A percentile compares a stretch with the other conserved stretches of the same genome.
phyloP scores from a whole-genome alignment of 1,284 basidiomycete species.

The Kwoniella shivajii region DNA sequence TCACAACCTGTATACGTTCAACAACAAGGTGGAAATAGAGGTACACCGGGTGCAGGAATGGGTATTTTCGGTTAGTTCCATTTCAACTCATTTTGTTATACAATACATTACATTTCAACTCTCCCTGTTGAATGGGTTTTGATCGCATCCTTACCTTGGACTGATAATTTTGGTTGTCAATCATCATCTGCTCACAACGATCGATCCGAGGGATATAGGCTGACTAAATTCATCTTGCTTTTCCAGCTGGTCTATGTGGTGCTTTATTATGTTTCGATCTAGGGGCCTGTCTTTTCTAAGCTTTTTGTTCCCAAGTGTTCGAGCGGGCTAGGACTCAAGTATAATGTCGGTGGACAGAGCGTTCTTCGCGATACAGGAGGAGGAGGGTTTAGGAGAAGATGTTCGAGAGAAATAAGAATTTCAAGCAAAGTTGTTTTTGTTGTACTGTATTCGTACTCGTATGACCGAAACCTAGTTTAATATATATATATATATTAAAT shows the following conservation, averaged over 20 bases:
- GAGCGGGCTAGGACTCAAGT: too few relatives aligned
- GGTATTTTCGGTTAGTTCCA: slow-evolving; percentile 19
- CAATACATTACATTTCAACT: background rate
- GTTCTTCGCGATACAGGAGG: too few relatives aligned
- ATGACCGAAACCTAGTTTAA: too few relatives aligned
- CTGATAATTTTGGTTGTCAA: background rate
- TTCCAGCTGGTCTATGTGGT: slow-evolving; percentile 24
- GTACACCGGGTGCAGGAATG: slow-evolving; percentile 13
- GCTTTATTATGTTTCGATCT: slow-evolving; percentile 28
- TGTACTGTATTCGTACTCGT: too few relatives aligned
- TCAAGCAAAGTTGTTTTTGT: too few relatives aligned
- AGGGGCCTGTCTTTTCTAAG: slow-evolving; percentile 24
- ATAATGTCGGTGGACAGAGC: too few relatives aligned
- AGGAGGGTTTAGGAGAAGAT: too few relatives aligned
- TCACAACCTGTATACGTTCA: slow-evolving; percentile 23
- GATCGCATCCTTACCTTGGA: background rate
- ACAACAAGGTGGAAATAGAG: slow-evolving; percentile 4
- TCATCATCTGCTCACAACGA: too few relatives aligned
- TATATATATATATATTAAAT: too few relatives aligned
- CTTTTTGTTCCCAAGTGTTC: too few relatives aligned
- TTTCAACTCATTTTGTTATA: background rate
- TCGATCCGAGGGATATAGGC: too few relatives aligned
- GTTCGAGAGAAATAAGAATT: too few relatives aligned
- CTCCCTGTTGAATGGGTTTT: background rate
- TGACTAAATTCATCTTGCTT: background rate